Evolutionary conservation across 23 red algal species (phyloP), one percentile per base, ranked within the genome.

Genomic region (Chondrus crispus): DNA sequence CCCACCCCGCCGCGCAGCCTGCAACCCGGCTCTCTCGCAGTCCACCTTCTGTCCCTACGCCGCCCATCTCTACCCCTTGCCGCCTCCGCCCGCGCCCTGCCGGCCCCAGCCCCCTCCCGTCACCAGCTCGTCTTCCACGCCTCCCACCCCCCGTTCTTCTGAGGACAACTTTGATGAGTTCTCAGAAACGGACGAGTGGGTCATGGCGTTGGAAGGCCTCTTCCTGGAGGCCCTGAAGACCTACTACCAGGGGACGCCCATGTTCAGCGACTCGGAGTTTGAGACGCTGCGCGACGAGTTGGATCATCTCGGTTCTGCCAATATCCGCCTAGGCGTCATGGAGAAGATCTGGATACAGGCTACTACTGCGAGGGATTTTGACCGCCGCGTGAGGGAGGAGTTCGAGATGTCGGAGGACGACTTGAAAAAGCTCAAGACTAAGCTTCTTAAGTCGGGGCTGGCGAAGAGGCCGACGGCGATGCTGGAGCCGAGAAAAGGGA

Each of bases 301-400:
- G 81, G 92, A 98, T 40, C 92, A 98, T 57, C 50, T 98, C 38
- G 92, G 92, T 18, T 71, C 43, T 11, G 69, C 76, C 28, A 88
- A 90, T 29, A 26, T 95, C 9, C 86, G 96, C 4, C 82, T 98
- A 8, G 80, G 88, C 75, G 50, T 55, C 51, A 88, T 98, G 87
- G 96, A 98, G 60, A 91, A 95, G 85, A 75, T 98, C 30, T 98
- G 96, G 96, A 82, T 98, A 41, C 92, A 91, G 49, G 96, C 96
- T 40, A 75, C 96, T 44, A 90, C 81, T 74, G 87, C 93, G 64
- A 39, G 96, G 36, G 96, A 98, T 88, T 95, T 98, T 92, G 96
- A 98, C 80, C 80, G 96, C 41, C 88, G 73, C 28, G 82, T 98
- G 10, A 81, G 76, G 19, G 80, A 85, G 46, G 96, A 98, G 75